These are phyloP conservation scores for Salix exigua DNA, from an alignment of 345 rosid genomes.

Conservation along the genomic window DNA sequence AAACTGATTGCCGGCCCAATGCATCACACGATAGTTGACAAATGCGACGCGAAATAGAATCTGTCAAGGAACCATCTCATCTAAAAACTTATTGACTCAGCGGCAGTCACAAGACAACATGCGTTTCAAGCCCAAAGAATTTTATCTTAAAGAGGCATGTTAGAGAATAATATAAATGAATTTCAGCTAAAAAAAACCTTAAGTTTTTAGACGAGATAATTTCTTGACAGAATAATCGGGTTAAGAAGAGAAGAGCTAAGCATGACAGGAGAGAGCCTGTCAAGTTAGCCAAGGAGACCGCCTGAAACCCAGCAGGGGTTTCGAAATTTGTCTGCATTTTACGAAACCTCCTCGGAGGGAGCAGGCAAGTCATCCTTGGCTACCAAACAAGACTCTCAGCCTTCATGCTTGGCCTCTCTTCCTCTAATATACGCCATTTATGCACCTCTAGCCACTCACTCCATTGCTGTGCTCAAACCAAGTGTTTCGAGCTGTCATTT, in stretches of 20 bases:
- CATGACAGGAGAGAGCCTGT: slow-evolving; percentile 36
- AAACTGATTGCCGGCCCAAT: neutral
- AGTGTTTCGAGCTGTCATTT: no score
- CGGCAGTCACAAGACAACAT: no score
- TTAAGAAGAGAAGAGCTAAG: slow-evolving; percentile 22
- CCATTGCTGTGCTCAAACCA: neutral
- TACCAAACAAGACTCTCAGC: slow-evolving; percentile 17
- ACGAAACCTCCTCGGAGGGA: slow-evolving; percentile 3
- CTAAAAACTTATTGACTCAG: no score
- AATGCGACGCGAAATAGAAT: neutral
- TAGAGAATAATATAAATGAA: no score
- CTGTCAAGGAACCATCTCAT: no score
- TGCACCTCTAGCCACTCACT: neutral
- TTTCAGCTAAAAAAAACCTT: no score
- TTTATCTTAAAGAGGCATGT: no score
- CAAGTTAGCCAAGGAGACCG: slow-evolving; percentile 41
- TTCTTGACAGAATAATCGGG: no score
- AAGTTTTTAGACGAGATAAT: no score
- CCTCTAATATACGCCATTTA: neutral
- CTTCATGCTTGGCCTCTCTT: slow-evolving; percentile 42
- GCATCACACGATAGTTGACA: no score
- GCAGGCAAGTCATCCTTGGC: slow-evolving; percentile 38
- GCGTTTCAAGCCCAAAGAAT: no score
- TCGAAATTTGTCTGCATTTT: neutral
- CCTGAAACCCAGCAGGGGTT: slow-evolving; percentile 22